These are phyloP conservation scores for Priceomyces medius DNA, from an alignment of 805 yeast species.

Conservation along the genomic window DNA sequence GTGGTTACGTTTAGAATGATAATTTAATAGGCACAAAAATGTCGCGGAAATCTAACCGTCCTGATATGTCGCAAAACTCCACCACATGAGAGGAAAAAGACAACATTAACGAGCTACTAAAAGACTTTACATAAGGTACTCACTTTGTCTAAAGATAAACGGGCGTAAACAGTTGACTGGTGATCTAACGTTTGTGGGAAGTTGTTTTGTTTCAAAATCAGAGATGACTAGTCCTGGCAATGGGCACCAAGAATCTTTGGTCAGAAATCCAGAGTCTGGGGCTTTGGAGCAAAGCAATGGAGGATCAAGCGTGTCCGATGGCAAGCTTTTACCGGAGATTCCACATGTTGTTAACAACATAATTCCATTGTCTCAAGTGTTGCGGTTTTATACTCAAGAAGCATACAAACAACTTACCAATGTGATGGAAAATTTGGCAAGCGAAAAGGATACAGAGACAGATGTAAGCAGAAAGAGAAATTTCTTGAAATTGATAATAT, in stretches of 20 bases:
- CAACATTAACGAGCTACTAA: too few species aligned
- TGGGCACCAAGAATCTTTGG: background rate
- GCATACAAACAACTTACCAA: constrained; percentile 63
- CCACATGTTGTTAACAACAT: constrained; percentile 76
- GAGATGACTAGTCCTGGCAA: constrained; percentile 1
- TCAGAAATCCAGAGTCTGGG: constrained; percentile 1
- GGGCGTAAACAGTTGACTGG: background rate
- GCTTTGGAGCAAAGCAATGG: background rate
- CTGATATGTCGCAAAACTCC: too few species aligned
- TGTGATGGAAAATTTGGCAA: constrained; percentile 58
- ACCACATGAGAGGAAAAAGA: too few species aligned
- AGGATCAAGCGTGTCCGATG: background rate
- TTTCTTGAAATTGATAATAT: constrained; percentile 66
- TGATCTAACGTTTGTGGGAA: background rate
- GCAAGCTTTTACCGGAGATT: constrained; percentile 29
- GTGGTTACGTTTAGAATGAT: too few species aligned
- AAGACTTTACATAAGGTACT: too few species aligned
- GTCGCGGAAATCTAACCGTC: too few species aligned
- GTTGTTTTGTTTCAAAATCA: constrained; percentile 1
- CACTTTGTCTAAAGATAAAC: too few species aligned
- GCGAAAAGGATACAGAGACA: constrained; percentile 42
- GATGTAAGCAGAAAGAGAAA: constrained; percentile 66
- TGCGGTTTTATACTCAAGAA: constrained; percentile 58
- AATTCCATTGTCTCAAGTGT: constrained; percentile 59
- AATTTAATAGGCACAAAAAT: too few species aligned